Evolutionary conservation across 768 basidiomycete species (phyloP).

Genomic region (Fibroporia radiculosa): DNA sequence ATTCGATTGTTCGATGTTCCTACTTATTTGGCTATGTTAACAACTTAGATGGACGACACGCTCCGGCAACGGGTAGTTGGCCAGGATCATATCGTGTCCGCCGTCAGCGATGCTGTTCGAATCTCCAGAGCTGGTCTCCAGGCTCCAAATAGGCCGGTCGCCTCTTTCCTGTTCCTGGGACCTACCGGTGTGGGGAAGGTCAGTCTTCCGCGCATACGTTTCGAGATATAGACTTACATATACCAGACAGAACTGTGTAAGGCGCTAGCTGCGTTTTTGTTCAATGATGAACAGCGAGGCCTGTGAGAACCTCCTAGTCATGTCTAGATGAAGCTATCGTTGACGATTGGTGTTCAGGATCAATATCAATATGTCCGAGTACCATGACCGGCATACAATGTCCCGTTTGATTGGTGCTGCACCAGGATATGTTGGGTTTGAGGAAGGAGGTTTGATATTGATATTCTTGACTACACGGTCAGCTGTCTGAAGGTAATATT

Average conservation of each 20-base stretch:
- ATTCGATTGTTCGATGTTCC: conserved; percentile 1
- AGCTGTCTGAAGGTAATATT: neutral
- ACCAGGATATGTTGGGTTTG: conserved; percentile 81
- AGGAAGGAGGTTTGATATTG: conserved; percentile 62
- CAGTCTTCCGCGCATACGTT: neutral
- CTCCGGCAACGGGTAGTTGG: conserved; percentile 75
- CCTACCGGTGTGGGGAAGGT: conserved; percentile 86
- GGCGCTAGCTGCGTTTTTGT: conserved; percentile 80
- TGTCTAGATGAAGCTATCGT: too few relatives aligned
- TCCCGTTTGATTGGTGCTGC: conserved; percentile 88
- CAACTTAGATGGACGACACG: conserved; percentile 74
- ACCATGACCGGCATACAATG: conserved; percentile 87
- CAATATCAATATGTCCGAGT: conserved; percentile 96
- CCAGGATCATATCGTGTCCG: conserved; percentile 80
- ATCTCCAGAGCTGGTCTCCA: conserved; percentile 89
- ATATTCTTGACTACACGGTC: conserved; percentile 13
- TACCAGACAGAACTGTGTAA: conserved; percentile 82
- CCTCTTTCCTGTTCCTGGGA: conserved; percentile 87
- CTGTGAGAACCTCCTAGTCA: conserved; percentile 61
- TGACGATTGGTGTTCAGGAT: conserved; percentile 39
- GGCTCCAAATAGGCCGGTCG: conserved; percentile 82
- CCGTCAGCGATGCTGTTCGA: conserved; percentile 85
- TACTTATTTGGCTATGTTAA: neutral
- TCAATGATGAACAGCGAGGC: conserved; percentile 81
- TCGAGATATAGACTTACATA: conserved; percentile 4